Percentiles rank a stretch among this genome's conserved stretches.
These are phyloP conservation scores for Kazachstania martiniae DNA, from an alignment of 805 yeast genomes.

Conservation along the genomic window DNA sequence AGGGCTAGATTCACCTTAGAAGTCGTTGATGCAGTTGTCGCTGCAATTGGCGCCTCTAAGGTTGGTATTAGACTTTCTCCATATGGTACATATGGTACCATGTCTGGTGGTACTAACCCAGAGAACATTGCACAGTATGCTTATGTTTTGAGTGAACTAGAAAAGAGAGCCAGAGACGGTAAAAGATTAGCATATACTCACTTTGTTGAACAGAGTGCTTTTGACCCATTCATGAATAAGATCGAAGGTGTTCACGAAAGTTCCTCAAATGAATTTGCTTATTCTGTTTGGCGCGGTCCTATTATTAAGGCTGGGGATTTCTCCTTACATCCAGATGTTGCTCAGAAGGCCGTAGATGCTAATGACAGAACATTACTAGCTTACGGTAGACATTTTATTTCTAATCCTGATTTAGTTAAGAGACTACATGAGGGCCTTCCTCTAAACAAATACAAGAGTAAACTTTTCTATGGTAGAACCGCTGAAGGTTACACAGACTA, in stretches of 20 bases:
- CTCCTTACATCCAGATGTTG: slow-evolving; percentile 16
- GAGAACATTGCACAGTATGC: slow-evolving; percentile 27
- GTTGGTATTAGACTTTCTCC: slow-evolving; percentile 11
- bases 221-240: slow-evolving; percentile 13
- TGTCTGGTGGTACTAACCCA: slow-evolving; percentile 10
- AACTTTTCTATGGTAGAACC: slow-evolving; percentile 32
- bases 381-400: slow-evolving; percentile 37
- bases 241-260: slow-evolving; percentile 19
- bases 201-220: slow-evolving; percentile 36
- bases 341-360: slow-evolving; percentile 2
- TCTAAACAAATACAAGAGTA: slow-evolving; percentile 35
- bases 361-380: slow-evolving; percentile 34
- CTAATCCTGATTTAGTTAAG: slow-evolving; percentile 43
- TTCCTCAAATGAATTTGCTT: slow-evolving; percentile 28
- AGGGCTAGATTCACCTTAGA: background rate
- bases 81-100: background rate
- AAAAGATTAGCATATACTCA: slow-evolving; percentile 32
- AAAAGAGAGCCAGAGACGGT: slow-evolving; percentile 26
- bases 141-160: slow-evolving; percentile 30
- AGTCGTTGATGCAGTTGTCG: background rate
- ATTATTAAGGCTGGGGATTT: slow-evolving; percentile 31
- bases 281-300: slow-evolving; percentile 34
- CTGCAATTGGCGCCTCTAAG: background rate
- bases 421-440: slow-evolving; percentile 31
- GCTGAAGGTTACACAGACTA: slow-evolving; percentile 34